phyloP scores from a whole-genome alignment of 2,329 filamentous ascomycete species.

The Emydomyces testavorans region DNA sequence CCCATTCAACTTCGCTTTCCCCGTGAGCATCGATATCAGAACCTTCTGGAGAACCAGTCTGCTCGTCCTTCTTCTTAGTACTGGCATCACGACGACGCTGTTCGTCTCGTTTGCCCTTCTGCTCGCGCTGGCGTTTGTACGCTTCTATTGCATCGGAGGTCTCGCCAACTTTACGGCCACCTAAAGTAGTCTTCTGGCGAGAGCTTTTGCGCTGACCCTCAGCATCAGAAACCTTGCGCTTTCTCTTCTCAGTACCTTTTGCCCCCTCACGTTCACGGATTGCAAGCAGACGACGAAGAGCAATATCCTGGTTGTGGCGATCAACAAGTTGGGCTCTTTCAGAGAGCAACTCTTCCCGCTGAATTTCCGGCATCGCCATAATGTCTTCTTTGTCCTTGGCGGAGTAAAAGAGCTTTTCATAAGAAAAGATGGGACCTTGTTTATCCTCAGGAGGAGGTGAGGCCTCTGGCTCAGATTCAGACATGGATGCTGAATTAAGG shows the following conservation, averaged over 20 bases:
- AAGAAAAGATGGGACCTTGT: slow-evolving; percentile 54
- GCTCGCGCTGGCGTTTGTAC: slow-evolving; percentile 50
- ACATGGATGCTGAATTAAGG: slow-evolving; percentile 74
- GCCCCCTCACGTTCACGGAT: slow-evolving; percentile 52
- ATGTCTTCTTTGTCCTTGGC: slow-evolving; percentile 65
- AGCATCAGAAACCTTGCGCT: slow-evolving; percentile 65
- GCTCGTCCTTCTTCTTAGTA: slow-evolving; percentile 44
- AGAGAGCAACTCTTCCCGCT: slow-evolving; percentile 80
- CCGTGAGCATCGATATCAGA: slow-evolving; percentile 53
- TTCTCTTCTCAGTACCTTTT: slow-evolving; percentile 42
- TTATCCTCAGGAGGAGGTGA: slow-evolving; percentile 36
- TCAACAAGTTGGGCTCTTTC: slow-evolving; percentile 76
- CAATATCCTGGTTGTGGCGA: slow-evolving; percentile 66
- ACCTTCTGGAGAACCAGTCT: slow-evolving; percentile 52
- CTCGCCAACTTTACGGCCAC: slow-evolving; percentile 55
- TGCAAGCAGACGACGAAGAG: slow-evolving; percentile 66
- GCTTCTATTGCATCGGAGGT: slow-evolving; percentile 62
- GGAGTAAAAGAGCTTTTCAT: slow-evolving; percentile 75
- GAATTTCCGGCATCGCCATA: slow-evolving; percentile 75
- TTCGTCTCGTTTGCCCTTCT: slow-evolving; percentile 43
- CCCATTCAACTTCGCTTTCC: slow-evolving; percentile 72
- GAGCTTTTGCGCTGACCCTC: slow-evolving; percentile 64
- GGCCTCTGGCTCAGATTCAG: slow-evolving; percentile 67
- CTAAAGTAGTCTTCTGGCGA: slow-evolving; percentile 56
- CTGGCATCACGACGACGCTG: slow-evolving; percentile 34